phyloP scores from a whole-genome alignment of 352 stramenopile genomes.

The Globisporangium splendens region DNA sequence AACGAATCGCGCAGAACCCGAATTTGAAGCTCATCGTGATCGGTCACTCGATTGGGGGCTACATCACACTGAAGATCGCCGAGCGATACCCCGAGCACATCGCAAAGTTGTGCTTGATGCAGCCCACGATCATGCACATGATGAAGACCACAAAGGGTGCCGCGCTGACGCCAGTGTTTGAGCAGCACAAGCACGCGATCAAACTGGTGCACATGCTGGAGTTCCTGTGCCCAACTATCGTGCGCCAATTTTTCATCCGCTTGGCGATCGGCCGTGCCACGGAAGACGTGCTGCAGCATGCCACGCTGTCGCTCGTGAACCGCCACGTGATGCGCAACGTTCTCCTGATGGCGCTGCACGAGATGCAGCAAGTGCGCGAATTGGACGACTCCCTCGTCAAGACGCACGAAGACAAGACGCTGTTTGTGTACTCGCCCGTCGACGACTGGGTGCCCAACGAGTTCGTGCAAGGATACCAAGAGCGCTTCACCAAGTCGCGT shows the following conservation, averaged over 20 bases:
- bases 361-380: conserved; percentile 52
- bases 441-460: conserved; percentile 68
- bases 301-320: conserved; percentile 52
- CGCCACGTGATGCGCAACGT: conserved; percentile 56
- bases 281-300: conserved; percentile 41
- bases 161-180: conserved; percentile 49
- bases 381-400: conserved; percentile 38
- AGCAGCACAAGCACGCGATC: conserved; percentile 26
- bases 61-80: conserved; percentile 51
- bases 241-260: conserved; percentile 48
- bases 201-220: conserved; percentile 37
- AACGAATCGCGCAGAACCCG: conserved; percentile 42
- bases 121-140: conserved; percentile 70
- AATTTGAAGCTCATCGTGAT: conserved; percentile 47
- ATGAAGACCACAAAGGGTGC: conserved; percentile 37
- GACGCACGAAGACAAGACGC: conserved; percentile 41
- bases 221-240: conserved; percentile 29
- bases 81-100: conserved; percentile 48
- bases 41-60: conserved; percentile 65
- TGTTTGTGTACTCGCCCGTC: conserved; percentile 67
- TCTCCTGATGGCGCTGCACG: conserved; percentile 59
- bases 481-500: conserved; percentile 36
- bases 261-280: conserved; percentile 31
- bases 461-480: conserved; percentile 52
- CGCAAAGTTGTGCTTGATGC: conserved; percentile 63